phyloP scores from a whole-genome alignment of 257 asterid species.

The Solanum appendiculatum region DNA sequence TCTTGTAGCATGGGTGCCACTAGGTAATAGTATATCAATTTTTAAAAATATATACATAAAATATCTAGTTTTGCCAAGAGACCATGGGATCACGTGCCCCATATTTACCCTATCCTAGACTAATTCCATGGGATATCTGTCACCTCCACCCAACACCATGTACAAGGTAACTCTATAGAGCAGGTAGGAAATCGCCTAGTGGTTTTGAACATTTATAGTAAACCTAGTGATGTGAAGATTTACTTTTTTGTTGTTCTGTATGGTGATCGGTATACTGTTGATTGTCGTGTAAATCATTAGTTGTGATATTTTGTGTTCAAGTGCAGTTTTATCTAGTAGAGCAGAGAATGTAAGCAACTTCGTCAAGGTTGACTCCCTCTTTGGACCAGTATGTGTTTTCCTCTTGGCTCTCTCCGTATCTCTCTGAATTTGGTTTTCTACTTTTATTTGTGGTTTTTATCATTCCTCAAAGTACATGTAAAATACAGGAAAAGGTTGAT shows the following conservation, averaged over 20 bases:
- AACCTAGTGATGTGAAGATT: not conserved
- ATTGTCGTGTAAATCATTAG: not conserved
- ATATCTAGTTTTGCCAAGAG: too few relatives aligned
- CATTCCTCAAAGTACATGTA: not conserved
- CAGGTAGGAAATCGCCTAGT: not conserved
- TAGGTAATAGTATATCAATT: too few relatives aligned
- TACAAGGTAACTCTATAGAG: not conserved
- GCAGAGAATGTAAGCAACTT: conserved; percentile 81
- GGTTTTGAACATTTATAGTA: not conserved
- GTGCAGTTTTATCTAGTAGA: conserved; percentile 77
- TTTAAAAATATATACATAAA: too few relatives aligned
- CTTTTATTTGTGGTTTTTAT: not conserved
- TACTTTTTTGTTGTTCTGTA: not conserved
- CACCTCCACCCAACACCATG: not conserved
- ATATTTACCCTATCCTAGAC: too few relatives aligned
- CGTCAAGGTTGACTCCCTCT: conserved; percentile 65
- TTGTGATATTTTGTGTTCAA: not conserved
- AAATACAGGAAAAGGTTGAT: not conserved
- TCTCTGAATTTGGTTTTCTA: not conserved
- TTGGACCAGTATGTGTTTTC: conserved; percentile 48
- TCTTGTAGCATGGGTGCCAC: not conserved
- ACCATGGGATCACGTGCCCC: too few relatives aligned
- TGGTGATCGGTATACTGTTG: not conserved
- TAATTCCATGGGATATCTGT: not conserved
- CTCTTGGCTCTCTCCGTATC: not conserved